Evolutionary conservation across 2,329 filamentous ascomycete genomes (phyloP).

Genomic region (Colletotrichum sp.): DNA sequence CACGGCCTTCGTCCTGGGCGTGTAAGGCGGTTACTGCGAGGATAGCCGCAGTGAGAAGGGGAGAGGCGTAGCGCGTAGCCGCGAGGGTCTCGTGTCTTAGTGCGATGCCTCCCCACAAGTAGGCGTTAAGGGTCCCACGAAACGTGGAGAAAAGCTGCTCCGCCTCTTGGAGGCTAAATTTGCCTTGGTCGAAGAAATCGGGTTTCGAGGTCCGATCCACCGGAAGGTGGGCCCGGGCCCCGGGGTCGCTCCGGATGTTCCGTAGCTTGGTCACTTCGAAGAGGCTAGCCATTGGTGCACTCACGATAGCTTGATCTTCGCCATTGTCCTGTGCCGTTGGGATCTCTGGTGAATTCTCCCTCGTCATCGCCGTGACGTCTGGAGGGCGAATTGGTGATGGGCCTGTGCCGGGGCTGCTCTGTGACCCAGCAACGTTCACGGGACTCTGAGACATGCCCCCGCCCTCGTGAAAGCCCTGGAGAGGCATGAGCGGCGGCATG

Average conservation of each 20-base stretch:
- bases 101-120: conserved; percentile 36
- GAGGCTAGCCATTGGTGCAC: conserved; percentile 35
- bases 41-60: conserved; percentile 34
- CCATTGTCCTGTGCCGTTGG: conserved; percentile 20
- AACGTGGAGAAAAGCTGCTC: conserved; percentile 32
- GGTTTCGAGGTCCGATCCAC: conserved; percentile 19
- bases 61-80: conserved; percentile 31
- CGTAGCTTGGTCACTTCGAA: conserved; percentile 36
- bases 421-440: conserved; percentile 1
- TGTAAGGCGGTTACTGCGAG: conserved; percentile 36
- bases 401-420: conserved; percentile 21
- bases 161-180: conserved; percentile 29
- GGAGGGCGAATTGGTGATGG: conserved; percentile 23
- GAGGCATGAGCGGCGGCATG: conserved; percentile 12
- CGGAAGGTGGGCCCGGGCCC: conserved; percentile 19
- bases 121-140: conserved; percentile 32
- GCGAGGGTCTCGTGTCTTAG: conserved; percentile 31
- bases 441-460: conserved; percentile 18
- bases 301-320: conserved; percentile 32
- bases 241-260: conserved; percentile 35
- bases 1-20: conserved; percentile 39
- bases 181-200: conserved; percentile 34
- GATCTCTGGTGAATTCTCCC: conserved; percentile 33
- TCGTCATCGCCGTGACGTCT: conserved; percentile 33
- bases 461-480: background rate